Evolutionary conservation across 768 basidiomycete genomes (phyloP).

Genomic region (Dictyophora rubrovolvata): DNA sequence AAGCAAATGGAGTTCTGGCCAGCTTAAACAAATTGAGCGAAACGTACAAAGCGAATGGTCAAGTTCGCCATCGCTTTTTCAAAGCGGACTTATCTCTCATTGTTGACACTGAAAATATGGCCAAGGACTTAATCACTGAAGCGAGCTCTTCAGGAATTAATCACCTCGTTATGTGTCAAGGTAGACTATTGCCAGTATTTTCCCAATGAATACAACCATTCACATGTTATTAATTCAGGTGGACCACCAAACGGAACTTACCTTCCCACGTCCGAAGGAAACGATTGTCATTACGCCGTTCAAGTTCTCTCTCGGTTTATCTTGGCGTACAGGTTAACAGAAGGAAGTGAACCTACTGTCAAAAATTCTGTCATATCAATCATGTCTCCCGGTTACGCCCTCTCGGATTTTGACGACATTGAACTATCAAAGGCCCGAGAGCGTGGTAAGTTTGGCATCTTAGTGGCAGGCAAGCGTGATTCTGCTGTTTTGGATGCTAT

Average conservation of each 20-base stretch:
- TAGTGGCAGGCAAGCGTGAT: background rate
- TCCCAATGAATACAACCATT: background rate
- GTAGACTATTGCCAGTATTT: background rate
- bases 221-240: background rate
- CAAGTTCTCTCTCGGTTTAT: slow-evolving; percentile 7
- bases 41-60: background rate
- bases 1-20: background rate
- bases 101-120: background rate
- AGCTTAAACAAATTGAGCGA: slow-evolving; percentile 1
- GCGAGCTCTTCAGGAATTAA: slow-evolving; percentile 1
- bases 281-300: slow-evolving; percentile 4
- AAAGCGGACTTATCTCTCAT: slow-evolving; percentile 3
- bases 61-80: background rate
- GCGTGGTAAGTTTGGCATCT: background rate
- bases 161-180: slow-evolving; percentile 5
- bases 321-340: background rate
- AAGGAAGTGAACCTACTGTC: background rate
- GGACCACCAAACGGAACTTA: slow-evolving; percentile 3
- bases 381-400: background rate
- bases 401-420: background rate
- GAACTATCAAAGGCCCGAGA: slow-evolving; percentile 1
- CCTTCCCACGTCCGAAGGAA: background rate
- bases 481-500: background rate
- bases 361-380: slow-evolving; percentile 1
- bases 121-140: background rate